phyloP scores from a whole-genome alignment of 768 basidiomycete genomes.

The Omphalotus guepiniiformis region DNA sequence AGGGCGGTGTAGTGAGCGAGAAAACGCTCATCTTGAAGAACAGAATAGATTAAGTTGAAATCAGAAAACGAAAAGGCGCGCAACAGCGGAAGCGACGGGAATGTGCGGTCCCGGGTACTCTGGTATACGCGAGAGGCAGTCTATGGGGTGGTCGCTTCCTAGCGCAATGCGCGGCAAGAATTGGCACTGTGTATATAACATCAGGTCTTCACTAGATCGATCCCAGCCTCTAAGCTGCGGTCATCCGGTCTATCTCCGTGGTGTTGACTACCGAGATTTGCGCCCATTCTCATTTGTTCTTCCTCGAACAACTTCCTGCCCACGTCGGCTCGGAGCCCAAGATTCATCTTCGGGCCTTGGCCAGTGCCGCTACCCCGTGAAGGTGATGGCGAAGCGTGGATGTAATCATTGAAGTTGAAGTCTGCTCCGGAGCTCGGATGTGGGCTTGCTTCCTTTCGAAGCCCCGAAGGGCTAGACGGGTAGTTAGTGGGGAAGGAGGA shows the following conservation, averaged over 20 bases:
- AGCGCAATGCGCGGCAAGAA: too few species aligned
- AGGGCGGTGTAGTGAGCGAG: slow-evolving; percentile 1
- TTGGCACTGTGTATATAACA: too few species aligned
- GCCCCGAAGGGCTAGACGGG: slow-evolving; percentile 10
- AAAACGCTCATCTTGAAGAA: too few species aligned
- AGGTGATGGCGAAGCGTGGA: slow-evolving; percentile 66
- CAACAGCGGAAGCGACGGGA: too few species aligned
- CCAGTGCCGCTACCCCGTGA: background rate
- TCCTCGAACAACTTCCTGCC: slow-evolving; percentile 70
- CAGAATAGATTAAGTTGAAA: too few species aligned
- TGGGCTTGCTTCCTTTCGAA: slow-evolving; percentile 9
- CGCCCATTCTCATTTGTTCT: slow-evolving; percentile 49
- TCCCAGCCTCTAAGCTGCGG: slow-evolving; percentile 28
- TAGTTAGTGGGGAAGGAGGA: slow-evolving; percentile 11
- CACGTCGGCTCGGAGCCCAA: slow-evolving; percentile 57
- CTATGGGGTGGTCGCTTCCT: background rate
- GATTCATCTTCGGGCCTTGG: slow-evolving; percentile 30
- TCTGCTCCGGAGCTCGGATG: slow-evolving; percentile 17
- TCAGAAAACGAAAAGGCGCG: too few species aligned
- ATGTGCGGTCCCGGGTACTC: too few species aligned
- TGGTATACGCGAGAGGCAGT: too few species aligned
- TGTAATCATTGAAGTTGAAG: slow-evolving; percentile 69
- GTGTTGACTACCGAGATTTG: background rate
- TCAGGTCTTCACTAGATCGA: slow-evolving; percentile 42
- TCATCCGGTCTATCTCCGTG: slow-evolving; percentile 8